phyloP scores from a whole-genome alignment of 2,329 filamentous ascomycete genomes.

The Pseudovirgaria hyperparasitica region DNA sequence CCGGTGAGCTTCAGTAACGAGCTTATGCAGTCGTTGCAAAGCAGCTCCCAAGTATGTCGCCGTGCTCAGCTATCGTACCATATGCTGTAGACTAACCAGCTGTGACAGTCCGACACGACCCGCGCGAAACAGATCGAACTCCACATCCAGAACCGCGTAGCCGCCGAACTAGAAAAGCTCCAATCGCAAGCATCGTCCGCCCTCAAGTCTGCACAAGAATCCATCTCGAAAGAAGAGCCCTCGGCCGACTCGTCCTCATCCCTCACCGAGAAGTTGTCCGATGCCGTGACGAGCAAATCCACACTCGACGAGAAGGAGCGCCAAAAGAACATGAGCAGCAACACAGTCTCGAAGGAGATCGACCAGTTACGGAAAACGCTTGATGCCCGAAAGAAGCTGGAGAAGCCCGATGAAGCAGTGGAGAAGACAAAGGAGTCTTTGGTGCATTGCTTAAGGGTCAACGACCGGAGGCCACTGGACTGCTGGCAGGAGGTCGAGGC shows the following conservation, averaged over 20 bases:
- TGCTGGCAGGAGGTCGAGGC: conserved; percentile 88
- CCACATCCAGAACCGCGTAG: conserved; percentile 77
- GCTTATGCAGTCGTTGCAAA: conserved; percentile 70
- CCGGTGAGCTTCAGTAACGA: conserved; percentile 66
- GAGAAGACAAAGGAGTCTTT: conserved; percentile 65
- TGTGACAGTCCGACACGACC: conserved; percentile 67
- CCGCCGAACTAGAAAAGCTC: conserved; percentile 70
- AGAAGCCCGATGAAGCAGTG: conserved; percentile 56
- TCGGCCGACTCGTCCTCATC: conserved; percentile 16
- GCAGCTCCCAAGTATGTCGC: conserved; percentile 66
- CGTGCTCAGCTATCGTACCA: conserved; percentile 4
- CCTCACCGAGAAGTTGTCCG: conserved; percentile 22
- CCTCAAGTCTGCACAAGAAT: conserved; percentile 56
- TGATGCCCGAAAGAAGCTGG: conserved; percentile 41
- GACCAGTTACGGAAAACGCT: conserved; percentile 39
- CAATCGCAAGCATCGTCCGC: conserved; percentile 56
- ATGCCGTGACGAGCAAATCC: conserved; percentile 21
- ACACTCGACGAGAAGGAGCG: conserved; percentile 27
- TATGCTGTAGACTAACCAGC: conserved; percentile 5
- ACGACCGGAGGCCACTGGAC: conserved; percentile 80
- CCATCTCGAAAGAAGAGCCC: conserved; percentile 37
- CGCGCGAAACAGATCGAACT: conserved; percentile 74
- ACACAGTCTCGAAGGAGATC: conserved; percentile 44
- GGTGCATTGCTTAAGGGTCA: conserved; percentile 65
- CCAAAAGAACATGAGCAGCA: conserved; percentile 35